Evolutionary conservation across 1,284 basidiomycete species (phyloP), one percentile per base, ranked within the genome.

Genomic region (Polyporus tsugae): DNA sequence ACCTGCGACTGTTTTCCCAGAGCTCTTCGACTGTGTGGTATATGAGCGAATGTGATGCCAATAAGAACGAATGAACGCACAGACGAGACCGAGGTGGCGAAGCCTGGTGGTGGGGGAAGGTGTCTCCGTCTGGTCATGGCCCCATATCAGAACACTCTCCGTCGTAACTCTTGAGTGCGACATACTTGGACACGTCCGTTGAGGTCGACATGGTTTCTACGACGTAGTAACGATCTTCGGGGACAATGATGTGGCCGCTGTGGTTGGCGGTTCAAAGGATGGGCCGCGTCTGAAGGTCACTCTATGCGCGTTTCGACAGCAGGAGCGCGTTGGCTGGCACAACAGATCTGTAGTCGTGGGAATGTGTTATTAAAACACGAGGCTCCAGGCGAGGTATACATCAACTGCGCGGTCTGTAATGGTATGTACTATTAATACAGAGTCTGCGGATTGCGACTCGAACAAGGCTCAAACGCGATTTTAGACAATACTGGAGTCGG

Each of bases 41-140:
- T n/a, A 64, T 25, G 36, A 9, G 58, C 9, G 7, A 36, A 29
- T 15, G 33, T 38, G 59, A 69, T 73, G 67, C 68, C 81, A 79
- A 62, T 72, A 75, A 41, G 73, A 65, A 36, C 36, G 41, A 62
- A 36, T 59, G 64, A n/a, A 55, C 71, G 29, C 38, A 67, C 71
- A 7, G 64, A 65, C 68, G 62, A 60, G 78, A 80, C 53, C 79
- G 70, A 49, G 17, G 74, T 66, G 19, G 87, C 80, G 78, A 91
- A 91, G 22, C 90, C 88, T 42, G 88, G 89, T 0, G 90, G 90
- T 52, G 88, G 84, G 0, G 87, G 85, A 13, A 91, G 82, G 71
- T 85, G 84, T 71, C 82, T 84, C 87, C 87, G 90, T 82, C 89
- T 91, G 67, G 13, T 44, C 11, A 25, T 15, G 2, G 25, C 25